Evolutionary conservation across 1,284 basidiomycete genomes (phyloP).

Genomic region (Ganoderma meredithae): DNA sequence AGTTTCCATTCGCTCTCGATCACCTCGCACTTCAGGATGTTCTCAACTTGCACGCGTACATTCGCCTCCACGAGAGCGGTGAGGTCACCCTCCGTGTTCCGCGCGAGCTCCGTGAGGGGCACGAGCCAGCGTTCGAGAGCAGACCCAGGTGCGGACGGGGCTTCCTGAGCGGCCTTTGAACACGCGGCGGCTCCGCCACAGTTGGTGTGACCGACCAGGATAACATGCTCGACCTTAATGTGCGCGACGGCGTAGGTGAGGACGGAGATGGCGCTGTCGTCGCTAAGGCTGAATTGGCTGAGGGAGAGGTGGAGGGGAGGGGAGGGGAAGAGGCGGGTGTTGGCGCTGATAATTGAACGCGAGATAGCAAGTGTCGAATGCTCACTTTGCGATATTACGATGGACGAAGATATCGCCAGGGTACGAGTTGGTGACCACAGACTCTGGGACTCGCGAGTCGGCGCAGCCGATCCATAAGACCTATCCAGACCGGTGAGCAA

Average conservation of each 20-base stretch:
- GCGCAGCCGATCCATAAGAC: constrained; percentile 81
- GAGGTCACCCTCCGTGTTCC: constrained; percentile 46
- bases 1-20: constrained; percentile 77
- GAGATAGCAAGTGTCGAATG: constrained; percentile 31
- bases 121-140: constrained; percentile 77
- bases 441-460: constrained; percentile 73
- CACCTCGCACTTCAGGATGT: constrained; percentile 68
- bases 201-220: constrained; percentile 83
- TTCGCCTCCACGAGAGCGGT: constrained; percentile 74
- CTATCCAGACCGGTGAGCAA: constrained; percentile 38
- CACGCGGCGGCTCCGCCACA: constrained; percentile 84
- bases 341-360: background rate
- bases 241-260: constrained; percentile 83
- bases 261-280: constrained; percentile 82
- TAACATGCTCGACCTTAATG: constrained; percentile 85
- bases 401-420: constrained; percentile 79
- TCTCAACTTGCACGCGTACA: constrained; percentile 79
- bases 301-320: background rate
- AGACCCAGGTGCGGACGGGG: constrained; percentile 46
- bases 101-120: constrained; percentile 69
- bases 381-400: constrained; percentile 71
- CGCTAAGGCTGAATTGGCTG: constrained; percentile 83
- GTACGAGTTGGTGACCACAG: constrained; percentile 57
- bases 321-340: background rate
- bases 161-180: constrained; percentile 48